Conservation (phyloP, 176 grass and related monocot species). For the Hordeum marinum region DNA sequence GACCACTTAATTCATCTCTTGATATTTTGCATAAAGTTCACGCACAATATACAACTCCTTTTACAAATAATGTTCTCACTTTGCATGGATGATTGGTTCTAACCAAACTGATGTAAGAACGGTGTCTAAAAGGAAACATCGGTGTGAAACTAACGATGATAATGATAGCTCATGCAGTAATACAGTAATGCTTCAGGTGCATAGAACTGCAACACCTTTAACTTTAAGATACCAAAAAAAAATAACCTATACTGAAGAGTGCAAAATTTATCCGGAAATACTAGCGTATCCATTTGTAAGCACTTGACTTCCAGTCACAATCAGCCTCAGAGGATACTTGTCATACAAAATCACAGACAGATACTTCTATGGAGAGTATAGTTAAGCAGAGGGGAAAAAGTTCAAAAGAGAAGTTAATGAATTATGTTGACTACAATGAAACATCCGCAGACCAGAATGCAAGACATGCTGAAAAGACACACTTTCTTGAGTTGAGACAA, state of each 20-base stretch:
- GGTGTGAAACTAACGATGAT: background rate
- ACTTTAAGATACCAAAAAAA: background rate
- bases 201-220: background rate
- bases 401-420: background rate
- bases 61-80: conserved; percentile 3
- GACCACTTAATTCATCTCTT: background rate
- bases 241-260: background rate
- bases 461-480: background rate
- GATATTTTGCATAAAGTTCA: background rate
- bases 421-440: background rate
- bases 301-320: background rate
- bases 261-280: background rate
- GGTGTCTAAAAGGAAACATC: background rate
- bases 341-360: background rate
- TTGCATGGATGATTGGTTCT: conserved; percentile 2
- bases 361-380: background rate
- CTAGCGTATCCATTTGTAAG: background rate
- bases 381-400: background rate
- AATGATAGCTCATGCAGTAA: background rate
- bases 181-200: background rate
- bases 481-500: background rate
- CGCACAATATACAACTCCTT: background rate
- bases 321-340: background rate
- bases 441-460: background rate
- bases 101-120: background rate